Percentiles rank a stretch among this genome's conserved stretches.
phyloP scores from a whole-genome alignment of 768 basidiomycete genomes.

The Coprinopsis marcescibilis region DNA sequence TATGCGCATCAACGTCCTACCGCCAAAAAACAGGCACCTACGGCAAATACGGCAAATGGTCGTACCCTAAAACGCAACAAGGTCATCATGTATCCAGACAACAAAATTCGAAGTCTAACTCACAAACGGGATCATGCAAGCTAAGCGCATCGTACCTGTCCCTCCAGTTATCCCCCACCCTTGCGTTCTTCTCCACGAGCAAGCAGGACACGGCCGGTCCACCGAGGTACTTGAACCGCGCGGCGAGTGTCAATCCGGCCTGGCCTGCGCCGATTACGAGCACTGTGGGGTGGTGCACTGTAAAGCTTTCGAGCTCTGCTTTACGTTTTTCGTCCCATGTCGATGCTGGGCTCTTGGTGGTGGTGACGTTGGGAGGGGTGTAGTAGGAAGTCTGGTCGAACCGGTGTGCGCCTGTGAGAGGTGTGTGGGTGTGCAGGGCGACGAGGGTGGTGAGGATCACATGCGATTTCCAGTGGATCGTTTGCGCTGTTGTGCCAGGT shows the following conservation, averaged over 20 bases:
- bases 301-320: conserved; percentile 19
- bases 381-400: neutral
- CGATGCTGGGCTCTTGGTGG: conserved; percentile 43
- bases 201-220: conserved; percentile 35
- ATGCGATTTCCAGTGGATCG: conserved; percentile 52
- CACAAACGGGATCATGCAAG: conserved; percentile 63
- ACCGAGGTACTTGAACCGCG: conserved; percentile 56
- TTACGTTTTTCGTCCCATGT: conserved; percentile 47
- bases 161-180: conserved; percentile 64
- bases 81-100: neutral
- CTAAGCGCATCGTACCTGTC: conserved; percentile 61
- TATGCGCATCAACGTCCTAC: conserved; percentile 11
- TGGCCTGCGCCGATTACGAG: conserved; percentile 64
- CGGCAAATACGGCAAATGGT: conserved; percentile 59
- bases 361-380: conserved; percentile 38
- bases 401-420: neutral
- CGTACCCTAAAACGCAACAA: conserved; percentile 33
- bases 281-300: conserved; percentile 43
- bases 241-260: conserved; percentile 59
- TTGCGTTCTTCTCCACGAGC: conserved; percentile 57
- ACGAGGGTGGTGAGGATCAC: conserved; percentile 55
- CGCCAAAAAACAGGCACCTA: conserved; percentile 23
- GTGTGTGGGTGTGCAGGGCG: conserved; percentile 38
- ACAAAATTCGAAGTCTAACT: conserved; percentile 23
- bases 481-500: neutral